Percentiles rank a stretch among this genome's conserved stretches.
These are phyloP conservation scores for Cyberlindnera mrakii DNA, from an alignment of 805 yeast species.

Conservation along the genomic window DNA sequence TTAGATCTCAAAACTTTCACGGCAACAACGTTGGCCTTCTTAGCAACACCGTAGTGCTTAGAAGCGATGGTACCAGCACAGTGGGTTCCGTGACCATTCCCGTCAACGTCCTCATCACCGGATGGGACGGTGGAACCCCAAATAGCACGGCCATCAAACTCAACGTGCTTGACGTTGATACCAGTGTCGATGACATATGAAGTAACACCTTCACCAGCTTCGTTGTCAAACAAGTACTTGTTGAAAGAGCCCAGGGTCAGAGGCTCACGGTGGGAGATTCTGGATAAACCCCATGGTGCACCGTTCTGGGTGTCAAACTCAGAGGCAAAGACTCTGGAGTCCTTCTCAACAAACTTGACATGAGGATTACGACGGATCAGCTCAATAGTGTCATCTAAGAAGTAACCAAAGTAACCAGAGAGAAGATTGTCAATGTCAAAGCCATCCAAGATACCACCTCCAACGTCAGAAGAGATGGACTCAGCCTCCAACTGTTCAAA, in stretches of 20 bases:
- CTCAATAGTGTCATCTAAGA: constrained; percentile 69
- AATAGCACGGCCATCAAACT: constrained; percentile 75
- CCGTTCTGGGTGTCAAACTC: constrained; percentile 68
- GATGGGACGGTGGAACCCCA: constrained; percentile 83
- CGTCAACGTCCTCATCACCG: constrained; percentile 68
- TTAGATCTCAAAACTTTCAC: constrained; percentile 78
- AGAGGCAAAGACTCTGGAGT: constrained; percentile 60
- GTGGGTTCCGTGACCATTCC: constrained; percentile 94
- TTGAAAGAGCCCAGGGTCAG: constrained; percentile 64
- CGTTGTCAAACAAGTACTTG: constrained; percentile 65
- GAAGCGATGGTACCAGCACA: constrained; percentile 96
- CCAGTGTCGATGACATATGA: constrained; percentile 91
- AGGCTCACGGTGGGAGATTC: constrained; percentile 78
- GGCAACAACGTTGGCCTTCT: constrained; percentile 71
- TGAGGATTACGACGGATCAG: constrained; percentile 61
- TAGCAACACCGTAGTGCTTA: constrained; percentile 75
- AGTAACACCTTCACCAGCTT: constrained; percentile 79
- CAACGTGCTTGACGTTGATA: constrained; percentile 65
- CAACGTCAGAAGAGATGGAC: constrained; percentile 26
- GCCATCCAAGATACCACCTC: constrained; percentile 55
- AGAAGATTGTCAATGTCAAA: constrained; percentile 54
- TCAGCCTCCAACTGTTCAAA: constrained; percentile 28
- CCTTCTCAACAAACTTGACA: constrained; percentile 68
- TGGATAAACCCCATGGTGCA: constrained; percentile 93
- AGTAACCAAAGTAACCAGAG: constrained; percentile 81